Evolutionary conservation across 306 rosid species (phyloP), one percentile per base, ranked within the genome.

Genomic region (Argentina anserina): DNA sequence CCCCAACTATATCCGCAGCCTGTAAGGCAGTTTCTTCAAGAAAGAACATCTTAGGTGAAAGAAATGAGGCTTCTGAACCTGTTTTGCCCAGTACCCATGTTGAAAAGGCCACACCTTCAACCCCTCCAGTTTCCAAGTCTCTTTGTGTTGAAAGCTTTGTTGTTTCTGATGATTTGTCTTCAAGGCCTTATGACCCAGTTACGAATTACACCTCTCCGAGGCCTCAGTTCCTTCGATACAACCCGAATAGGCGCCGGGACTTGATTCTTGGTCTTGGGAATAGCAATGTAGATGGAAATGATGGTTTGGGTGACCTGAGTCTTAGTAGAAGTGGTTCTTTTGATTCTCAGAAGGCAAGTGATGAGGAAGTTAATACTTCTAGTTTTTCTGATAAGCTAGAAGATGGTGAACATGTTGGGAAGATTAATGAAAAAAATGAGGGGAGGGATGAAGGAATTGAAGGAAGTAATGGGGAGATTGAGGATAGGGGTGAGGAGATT

Each of bases 141-240:
- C 40, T 62, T 9, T 69, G 29, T 9, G 68, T 39, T 43, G 61
- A 66, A 37, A 7, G 67, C 37, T 61, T 52, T 53, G 76, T 31
- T 53, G 25, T 46, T 49, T 45, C 53, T 6, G 73, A 33, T 18
- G 76, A 69, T 11, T 34, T 46, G 12, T 61, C 71, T 61, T 58
- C 45, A 28, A 53, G 29, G 66, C 85, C 83, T 20, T 86, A 80
- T 58, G 85, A 86, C 64, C 87, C 87, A 1, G n/a, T 77, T 28
- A 82, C 73, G 1, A 83, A 83, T 66, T 86, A 68, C 45, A 81
- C 78, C 37, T 80, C 89, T 72, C 85, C 87, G 17, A 76, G 89
- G 45, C 89, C 89, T 31, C 71, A 58, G 28, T 86, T 80, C 55
- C 84, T 80, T n/a, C 78, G 85, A 20, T 83, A 83, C 75, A 81